Base-by-base conservation (phyloP, 164 flowering plant species). In the Chimonanthus praecox region DNA sequence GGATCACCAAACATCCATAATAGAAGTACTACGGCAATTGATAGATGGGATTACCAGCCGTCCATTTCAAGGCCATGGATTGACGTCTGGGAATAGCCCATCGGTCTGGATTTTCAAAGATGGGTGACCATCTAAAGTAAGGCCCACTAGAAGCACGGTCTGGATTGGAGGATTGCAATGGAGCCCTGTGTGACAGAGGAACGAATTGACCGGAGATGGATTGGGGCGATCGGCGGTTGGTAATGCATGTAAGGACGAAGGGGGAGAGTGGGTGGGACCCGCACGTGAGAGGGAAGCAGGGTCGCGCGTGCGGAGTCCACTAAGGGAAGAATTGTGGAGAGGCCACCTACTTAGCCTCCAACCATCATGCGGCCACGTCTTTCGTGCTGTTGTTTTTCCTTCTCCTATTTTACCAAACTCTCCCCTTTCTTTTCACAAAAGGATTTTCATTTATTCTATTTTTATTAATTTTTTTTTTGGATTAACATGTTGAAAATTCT, bases 231-330 rank as follows among this genome's bases (percentile, higher is more conserved):
- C 10, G 11, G 70, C 43, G n/a, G 15, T 47, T 7, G 50, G 49
- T n/a, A 3, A 54, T n/a, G 60, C 4, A 54, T 5, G 15, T 13
- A 3, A 9, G 60, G n/a, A 54, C 5, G 0, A 54, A 6, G 6
- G 70, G 7, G 9, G 11, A 16, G 54, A 47, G 54, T 16, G 70
- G 21, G 54, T 18, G 51, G 70, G 54, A 54, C 54, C 44, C 54
- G 70, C 54, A 68, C 43, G 54, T 47, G 70, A 68, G 11, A 6
- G 51, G 54, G 21, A 68, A 10, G 44, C 64, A 77, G 86, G 16
- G 60, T 54, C 5, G 60, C 11, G 16, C 60, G 60, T 84, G 88
- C 82, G 68, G 78, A 76, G 9, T 82, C 90, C 90, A 87, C 90
- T 85, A 33, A 9, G n/a, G 68, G 16, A 48, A 50, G 6, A 72